These are phyloP conservation scores for Fomitopsis palustris DNA, from an alignment of 1,284 basidiomycete species.

Conservation along the genomic window DNA sequence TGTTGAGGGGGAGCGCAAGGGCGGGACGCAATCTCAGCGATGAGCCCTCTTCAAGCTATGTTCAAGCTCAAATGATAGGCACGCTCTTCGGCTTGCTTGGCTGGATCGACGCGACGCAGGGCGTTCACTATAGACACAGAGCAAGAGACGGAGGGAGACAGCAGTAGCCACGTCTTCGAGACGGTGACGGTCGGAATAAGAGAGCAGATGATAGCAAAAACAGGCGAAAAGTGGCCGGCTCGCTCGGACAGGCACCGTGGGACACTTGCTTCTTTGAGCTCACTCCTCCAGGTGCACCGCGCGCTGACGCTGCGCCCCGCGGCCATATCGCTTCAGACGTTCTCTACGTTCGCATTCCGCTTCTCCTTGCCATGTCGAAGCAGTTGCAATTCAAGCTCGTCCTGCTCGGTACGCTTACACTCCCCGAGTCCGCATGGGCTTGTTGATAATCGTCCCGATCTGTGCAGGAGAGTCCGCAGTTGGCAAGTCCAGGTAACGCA, in stretches of 20 bases:
- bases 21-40: conserved; percentile 17
- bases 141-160: background rate
- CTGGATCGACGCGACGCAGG: background rate
- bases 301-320: conserved; percentile 20
- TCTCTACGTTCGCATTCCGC: conserved; percentile 19
- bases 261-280: conserved; percentile 2
- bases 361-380: conserved; percentile 62
- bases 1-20: conserved; percentile 13
- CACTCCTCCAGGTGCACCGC: conserved; percentile 9
- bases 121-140: conserved; percentile 2
- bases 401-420: conserved; percentile 64
- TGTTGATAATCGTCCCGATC: conserved; percentile 1
- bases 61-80: background rate
- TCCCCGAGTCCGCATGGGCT: background rate
- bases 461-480: conserved; percentile 89
- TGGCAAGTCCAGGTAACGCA: conserved; percentile 84
- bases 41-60: conserved; percentile 4
- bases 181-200: conserved; percentile 10
- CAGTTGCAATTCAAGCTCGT: conserved; percentile 91
- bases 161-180: background rate
- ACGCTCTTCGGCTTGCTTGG: background rate
- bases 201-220: conserved; percentile 13
- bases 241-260: background rate
- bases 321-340: conserved; percentile 15
- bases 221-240: conserved; percentile 1